These are phyloP conservation scores for Schizophyllum commune DNA, from an alignment of 1,284 basidiomycete genomes.

Conservation along the genomic window DNA sequence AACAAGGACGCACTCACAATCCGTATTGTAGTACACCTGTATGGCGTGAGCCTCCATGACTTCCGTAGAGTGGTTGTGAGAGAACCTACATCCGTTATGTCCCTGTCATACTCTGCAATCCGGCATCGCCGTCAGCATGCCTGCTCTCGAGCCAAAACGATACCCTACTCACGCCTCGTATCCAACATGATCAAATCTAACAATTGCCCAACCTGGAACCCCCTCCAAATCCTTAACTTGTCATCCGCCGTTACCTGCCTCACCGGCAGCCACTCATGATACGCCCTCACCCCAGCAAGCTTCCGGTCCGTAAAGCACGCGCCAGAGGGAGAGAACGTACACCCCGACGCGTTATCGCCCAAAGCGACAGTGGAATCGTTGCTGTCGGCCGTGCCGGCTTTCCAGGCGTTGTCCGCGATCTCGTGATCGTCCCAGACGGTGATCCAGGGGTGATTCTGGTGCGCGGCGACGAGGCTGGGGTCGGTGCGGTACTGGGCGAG, in stretches of 20 bases:
- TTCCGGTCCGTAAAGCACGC: constrained; percentile 60
- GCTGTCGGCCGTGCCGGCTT: constrained; percentile 54
- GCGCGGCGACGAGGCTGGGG: constrained; percentile 38
- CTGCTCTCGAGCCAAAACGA: not conserved
- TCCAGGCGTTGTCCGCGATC: constrained; percentile 59
- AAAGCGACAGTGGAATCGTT: constrained; percentile 40
- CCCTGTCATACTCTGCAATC: constrained; percentile 48
- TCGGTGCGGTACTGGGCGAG: constrained; percentile 57
- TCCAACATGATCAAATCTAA: constrained; percentile 57
- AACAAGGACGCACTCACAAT: constrained; percentile 12
- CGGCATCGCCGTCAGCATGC: too few relatives aligned
- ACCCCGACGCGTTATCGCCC: constrained; percentile 25
- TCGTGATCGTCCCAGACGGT: constrained; percentile 43
- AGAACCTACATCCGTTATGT: constrained; percentile 46
- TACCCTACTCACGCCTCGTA: constrained; percentile 31
- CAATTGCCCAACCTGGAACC: constrained; percentile 58
- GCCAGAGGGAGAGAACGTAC: constrained; percentile 46
- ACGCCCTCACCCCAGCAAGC: constrained; percentile 53
- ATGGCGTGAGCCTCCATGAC: not conserved
- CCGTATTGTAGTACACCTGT: constrained; percentile 52
- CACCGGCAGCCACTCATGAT: constrained; percentile 69
- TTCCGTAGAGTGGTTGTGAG: not conserved
- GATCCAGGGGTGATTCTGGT: constrained; percentile 50
- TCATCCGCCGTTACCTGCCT: constrained; percentile 55
- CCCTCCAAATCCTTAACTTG: constrained; percentile 59